phyloP scores from a whole-genome alignment of 371 early-diverging fungal genomes.

The Dipsacomyces acuminosporus region DNA sequence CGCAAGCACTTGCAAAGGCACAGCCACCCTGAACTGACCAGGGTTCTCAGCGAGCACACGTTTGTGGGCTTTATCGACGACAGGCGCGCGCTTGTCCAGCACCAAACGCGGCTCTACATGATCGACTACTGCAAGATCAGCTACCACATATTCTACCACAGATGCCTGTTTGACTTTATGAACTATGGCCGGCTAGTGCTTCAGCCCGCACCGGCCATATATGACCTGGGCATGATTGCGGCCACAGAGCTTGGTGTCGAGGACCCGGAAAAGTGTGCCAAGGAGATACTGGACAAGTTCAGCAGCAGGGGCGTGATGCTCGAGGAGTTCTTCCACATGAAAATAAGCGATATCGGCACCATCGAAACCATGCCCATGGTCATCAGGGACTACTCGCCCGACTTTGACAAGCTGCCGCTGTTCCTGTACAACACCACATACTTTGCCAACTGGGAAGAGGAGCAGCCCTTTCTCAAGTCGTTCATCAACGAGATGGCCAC shows the following conservation, averaged over 20 bases:
- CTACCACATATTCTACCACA: conserved; percentile 83
- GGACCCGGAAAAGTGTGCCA: conserved; percentile 33
- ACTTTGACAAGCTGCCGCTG: conserved; percentile 74
- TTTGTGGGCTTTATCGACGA: conserved; percentile 91
- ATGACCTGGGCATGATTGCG: conserved; percentile 61
- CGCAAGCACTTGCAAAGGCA: conserved; percentile 63
- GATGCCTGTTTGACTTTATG: conserved; percentile 70
- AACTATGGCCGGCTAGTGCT: conserved; percentile 77
- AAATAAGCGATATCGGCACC: conserved; percentile 57
- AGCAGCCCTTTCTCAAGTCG: conserved; percentile 72
- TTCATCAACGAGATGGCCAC: conserved; percentile 68
- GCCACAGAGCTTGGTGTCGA: conserved; percentile 49
- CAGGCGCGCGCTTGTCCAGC: conserved; percentile 69
- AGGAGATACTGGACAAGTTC: conserved; percentile 57
- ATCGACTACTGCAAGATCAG: conserved; percentile 71
- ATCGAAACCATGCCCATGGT: conserved; percentile 72
- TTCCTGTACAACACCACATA: conserved; percentile 75
- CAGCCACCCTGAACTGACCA: conserved; percentile 55
- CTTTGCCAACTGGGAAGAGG: conserved; percentile 80
- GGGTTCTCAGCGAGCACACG: conserved; percentile 68
- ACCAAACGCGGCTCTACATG: conserved; percentile 74
- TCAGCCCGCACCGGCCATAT: conserved; percentile 58
- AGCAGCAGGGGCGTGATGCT: conserved; percentile 71
- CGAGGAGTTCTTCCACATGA: conserved; percentile 76
- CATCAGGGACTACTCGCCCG: conserved; percentile 70